Percentiles rank a stretch among this genome's conserved stretches.
Conservation (phyloP, 192 early-diverging fungal genomes). For the Chytriomyces confervae region DNA sequence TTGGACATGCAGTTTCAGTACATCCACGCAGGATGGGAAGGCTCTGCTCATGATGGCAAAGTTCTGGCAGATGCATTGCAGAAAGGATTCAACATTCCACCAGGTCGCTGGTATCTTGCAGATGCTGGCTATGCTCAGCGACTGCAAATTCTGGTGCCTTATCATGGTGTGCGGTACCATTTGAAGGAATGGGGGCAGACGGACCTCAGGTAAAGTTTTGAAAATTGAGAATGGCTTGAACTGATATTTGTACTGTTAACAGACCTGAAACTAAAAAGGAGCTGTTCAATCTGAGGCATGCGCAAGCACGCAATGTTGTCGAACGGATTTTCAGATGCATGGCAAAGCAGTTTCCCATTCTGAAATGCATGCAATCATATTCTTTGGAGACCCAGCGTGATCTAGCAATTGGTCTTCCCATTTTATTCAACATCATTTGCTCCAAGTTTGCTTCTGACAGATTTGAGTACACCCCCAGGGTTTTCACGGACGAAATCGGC, state of each 20-base stretch:
- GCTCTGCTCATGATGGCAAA: conserved; percentile 25
- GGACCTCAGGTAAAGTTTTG: neutral
- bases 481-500: too few relatives aligned
- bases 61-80: conserved; percentile 11
- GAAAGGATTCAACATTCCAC: conserved; percentile 19
- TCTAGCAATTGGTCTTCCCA: neutral
- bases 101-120: conserved; percentile 16
- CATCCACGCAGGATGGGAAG: conserved; percentile 29
- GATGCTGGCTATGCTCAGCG: conserved; percentile 27
- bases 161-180: conserved; percentile 34
- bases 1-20: conserved; percentile 23
- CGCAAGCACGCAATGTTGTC: conserved; percentile 11
- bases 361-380: conserved; percentile 21
- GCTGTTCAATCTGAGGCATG: conserved; percentile 12
- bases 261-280: neutral
- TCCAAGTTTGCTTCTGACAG: neutral
- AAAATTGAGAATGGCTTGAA: neutral
- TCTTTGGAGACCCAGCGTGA: conserved; percentile 8
- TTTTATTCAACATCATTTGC: conserved; percentile 27
- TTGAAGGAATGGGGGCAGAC: conserved; percentile 22
- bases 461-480: too few relatives aligned
- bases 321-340: conserved; percentile 14
- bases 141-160: conserved; percentile 18
- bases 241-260: too few relatives aligned
- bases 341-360: conserved; percentile 25